Evolutionary conservation across 805 yeast species (phyloP), one percentile per base, ranked within the genome.

Genomic region (Starmerella ratchasimensis): DNA sequence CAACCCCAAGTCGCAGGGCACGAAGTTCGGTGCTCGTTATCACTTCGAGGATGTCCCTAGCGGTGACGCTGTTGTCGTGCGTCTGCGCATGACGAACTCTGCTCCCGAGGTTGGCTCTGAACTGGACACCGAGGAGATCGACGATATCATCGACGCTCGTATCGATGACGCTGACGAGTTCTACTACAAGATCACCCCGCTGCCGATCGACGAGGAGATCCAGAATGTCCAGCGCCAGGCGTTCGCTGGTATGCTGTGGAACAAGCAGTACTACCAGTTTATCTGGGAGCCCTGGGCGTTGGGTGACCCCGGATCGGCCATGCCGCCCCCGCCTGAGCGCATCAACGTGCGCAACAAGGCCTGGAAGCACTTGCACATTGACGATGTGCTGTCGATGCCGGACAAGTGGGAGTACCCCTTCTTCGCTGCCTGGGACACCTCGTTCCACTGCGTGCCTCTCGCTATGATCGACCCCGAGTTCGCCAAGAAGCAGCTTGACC

Each of bases 371-470:
- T 63, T 84, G 57, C 82, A 82, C 60, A 78, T 80, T 52, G 88
- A 82, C 54, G 94, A 84, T 57, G 70, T 84, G 33, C 65, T 84
- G 49, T 80, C 93, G 1, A 69, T 84, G 65, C 95, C 95, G 2
- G 96, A 84, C 56, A 86, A 83, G 56, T 84, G 94, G 82, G 96
- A 84, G 59, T 84, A 84, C 58, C 94, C 94, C 10, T 84, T 84
- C 57, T 84, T 84, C 57, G 94, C 95, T 13, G 88, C 94, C 3
- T 84, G 96, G 96, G 96, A 84, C 59, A 77, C 93, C 4, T 93
- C 94, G 0, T 84, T 84, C 73, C 96, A 84, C 60, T 80, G 94
- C 51, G 72, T 84, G 49, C 94, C 96, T 10, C 62, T 84, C 45
- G 88, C 94, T 4, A 80, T 84, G 84, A 74, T 84, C 53, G 96